Conservation (phyloP, 495 filamentous ascomycete species). For the Niebla homalea region DNA sequence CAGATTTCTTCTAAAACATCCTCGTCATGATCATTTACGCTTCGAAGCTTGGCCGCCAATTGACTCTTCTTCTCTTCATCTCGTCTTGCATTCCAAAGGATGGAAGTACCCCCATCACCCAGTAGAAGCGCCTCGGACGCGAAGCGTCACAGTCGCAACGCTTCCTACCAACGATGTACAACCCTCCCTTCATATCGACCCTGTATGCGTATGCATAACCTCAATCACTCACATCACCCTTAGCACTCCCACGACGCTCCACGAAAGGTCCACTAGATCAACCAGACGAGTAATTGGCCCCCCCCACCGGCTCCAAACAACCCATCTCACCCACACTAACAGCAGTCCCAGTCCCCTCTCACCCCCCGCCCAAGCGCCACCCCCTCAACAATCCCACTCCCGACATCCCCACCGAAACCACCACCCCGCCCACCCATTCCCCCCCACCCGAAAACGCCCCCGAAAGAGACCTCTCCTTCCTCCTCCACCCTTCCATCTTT, state of each 20-base stretch:
- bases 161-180: slow-evolving; percentile 10
- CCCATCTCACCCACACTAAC: slow-evolving; percentile 16
- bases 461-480: slow-evolving; percentile 61
- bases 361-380: slow-evolving; percentile 1
- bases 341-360: slow-evolving; percentile 4
- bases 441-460: slow-evolving; percentile 18
- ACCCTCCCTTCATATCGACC: not conserved
- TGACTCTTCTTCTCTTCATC: too few relatives aligned
- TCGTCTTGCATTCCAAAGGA: too few relatives aligned
- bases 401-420: slow-evolving; percentile 14
- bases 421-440: slow-evolving; percentile 14
- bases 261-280: slow-evolving; percentile 40
- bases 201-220: not conserved
- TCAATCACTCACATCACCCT: slow-evolving; percentile 20
- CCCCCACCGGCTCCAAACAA: not conserved
- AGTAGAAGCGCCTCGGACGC: not conserved
- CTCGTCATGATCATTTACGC: too few relatives aligned
- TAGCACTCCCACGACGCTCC: slow-evolving; percentile 35
- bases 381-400: slow-evolving; percentile 4
- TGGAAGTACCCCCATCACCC: too few relatives aligned
- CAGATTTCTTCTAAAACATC: too few relatives aligned
- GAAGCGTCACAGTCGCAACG: slow-evolving; percentile 11
- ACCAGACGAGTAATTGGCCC: slow-evolving; percentile 30
- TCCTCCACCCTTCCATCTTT: slow-evolving; percentile 68
- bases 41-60: too few relatives aligned